Base-by-base conservation (phyloP, 768 basidiomycete genomes). In the Hydnomerulius pinastri region DNA sequence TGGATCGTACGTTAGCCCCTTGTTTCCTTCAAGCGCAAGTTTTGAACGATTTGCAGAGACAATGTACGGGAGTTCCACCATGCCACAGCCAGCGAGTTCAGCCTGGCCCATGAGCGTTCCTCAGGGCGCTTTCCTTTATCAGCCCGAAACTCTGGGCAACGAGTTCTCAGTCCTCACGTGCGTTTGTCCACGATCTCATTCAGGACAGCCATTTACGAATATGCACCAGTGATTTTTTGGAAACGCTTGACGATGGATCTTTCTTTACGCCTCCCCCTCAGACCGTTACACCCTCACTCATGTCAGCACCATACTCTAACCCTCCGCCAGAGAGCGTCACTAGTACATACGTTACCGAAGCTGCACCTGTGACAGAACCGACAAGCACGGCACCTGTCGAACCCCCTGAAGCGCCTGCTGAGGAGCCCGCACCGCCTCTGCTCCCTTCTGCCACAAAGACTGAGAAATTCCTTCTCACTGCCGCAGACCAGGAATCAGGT, bases 401-500 rank as follows among this genome's bases (percentile, higher is more conserved):
- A 17, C 54, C 53, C 15, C 60, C 53, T 4, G 50, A 54, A 21
- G 54, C 59, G 32, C 53, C 69, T 40, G 60, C 73, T 30, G 74
- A 76, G 35, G 70, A 76, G 28, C 67, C 76, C 2, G 70, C 74
- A 0, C 75, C 80, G 4, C 63, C 71, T 13, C 78, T 90, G 4
- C 76, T 92, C 2, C 86, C 86, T 0, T 79, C 86, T 0, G 83
- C 86, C 12, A 89, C 81, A 1, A 89, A 87, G 63, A 88, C 92
- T 1, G 96, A 98, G 66, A 81, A 79, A 42, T 98, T 95, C 71
- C 76, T 97, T 52, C 75, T 98, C 20, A 95, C 92, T 0, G 95
- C 96, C 4, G 96, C 96, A 0, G 96, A 98, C 68, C 95, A 97
- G 62, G 90, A 89, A 46, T 82, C 88, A 1, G 95, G 95, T 0